Base-by-base conservation (phyloP, 73 alveolate species). In the Paramecium sonneborni region DNA sequence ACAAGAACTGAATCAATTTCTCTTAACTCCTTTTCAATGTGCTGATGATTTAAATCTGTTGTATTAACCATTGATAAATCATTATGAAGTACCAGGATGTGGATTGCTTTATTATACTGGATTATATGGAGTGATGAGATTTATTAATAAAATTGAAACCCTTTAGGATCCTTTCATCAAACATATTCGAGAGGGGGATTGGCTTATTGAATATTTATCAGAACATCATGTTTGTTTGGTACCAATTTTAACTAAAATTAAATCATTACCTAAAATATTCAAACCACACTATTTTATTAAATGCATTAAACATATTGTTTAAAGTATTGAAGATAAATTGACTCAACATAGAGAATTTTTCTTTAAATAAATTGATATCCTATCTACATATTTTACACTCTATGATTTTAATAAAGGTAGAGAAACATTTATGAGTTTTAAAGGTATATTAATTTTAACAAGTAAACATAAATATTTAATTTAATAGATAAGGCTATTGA, bases 71-170 rank as follows among this genome's bases (percentile, higher is more conserved):
- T 14, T 72, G 26, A 41, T 72, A n/a, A 30, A 37, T 72, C 57
- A 72, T 35, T 72, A 72, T 72, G 86, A 72, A 34, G 57, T 72
- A 37, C 86, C 86, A 72, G 57, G 37, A 28, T 72, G 86, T 72
- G 86, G 86, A 11, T 18, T 20, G 1, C 44, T 72, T 3, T 35
- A 18, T 1, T 72, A 35, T 21, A 12, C 86, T 12, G 86, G 86
- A 72, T 72, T 72, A n/a, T 72, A 72, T 72, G 86, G 86, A 35
- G 67, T 72, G 20, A 15, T 35, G 55, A 35, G 57, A 18, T 72
- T 35, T 72, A 72, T 72, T n/a, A 37, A 72, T 32, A 38, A 72
- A 38, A 72, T 72, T 35, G 55, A 72, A 72, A 72, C 86, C 32
- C 32, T 28, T 10, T n/a, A 72, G 1, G 58, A 72, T 18, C 35